Evolutionary conservation across 2,329 filamentous ascomycete genomes (phyloP), one percentile per base, ranked within the genome.

Genomic region (Celoporthe dispersa): DNA sequence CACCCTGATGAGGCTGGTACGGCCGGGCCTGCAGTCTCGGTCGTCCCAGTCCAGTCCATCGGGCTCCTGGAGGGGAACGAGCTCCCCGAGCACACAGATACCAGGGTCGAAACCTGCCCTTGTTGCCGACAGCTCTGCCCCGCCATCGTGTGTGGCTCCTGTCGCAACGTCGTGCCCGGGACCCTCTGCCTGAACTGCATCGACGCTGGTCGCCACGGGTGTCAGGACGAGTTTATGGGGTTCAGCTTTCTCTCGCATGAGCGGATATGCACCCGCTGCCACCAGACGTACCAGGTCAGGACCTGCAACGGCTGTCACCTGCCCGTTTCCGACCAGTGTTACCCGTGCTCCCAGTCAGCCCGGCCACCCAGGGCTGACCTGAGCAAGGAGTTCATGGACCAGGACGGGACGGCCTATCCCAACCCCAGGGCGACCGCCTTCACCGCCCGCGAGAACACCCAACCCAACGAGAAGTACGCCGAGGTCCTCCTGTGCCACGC

Each of bases 401-500:
- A 61, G 37, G 31, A 28, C 55, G 31, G 11, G 33, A 57, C 19
- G n/a, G 14, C 25, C 19, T 66, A 35, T 28, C 25, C 68, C 22
- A 41, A 25, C 55, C 12, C 28, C 14, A 57, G 19, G 5, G 51
- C 1, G 11, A 16, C 7, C 4, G 19, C 9, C 1, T 68, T 66
- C n/a, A 11, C 16, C 2, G 44, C 70, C 1, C 51, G 68, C 31
- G 25, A 28, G 16, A 70, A 73, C 35, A 60, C 6, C 14, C 28
- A 66, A 3, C 19, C 16, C 6, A 12, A 8, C 12, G 60, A 71
- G 55, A 44, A 41, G 33, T 63, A 66, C 28, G 59, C 25, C 33
- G 5, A 37, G 3, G 25, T 70, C 35, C 68, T 68, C 48, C 33
- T 64, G 19, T 67, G 55, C 41, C 65, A 70, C 31, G 64, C 69